Percentiles rank a stretch among this genome's conserved stretches.
Evolutionary conservation across 2,329 filamentous ascomycete species (phyloP).

Genomic region (Falciphora oryzae): DNA sequence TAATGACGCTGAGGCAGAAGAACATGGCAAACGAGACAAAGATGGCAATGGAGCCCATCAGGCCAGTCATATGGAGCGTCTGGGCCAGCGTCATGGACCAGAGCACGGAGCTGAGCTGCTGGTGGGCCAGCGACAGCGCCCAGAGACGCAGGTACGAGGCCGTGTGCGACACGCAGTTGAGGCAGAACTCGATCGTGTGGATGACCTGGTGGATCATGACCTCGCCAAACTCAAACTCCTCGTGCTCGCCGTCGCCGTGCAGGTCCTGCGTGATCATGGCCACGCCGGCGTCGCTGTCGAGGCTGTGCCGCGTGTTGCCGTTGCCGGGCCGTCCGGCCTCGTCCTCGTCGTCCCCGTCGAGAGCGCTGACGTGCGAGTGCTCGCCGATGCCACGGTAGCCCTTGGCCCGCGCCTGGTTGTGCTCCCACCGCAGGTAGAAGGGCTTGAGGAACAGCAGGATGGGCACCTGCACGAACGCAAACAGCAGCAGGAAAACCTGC

Average conservation of each 20-base stretch:
- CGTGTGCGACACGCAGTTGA: conserved; percentile 98
- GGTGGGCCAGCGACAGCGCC: conserved; percentile 94
- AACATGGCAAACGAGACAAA: conserved; percentile 81
- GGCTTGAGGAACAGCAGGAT: conserved; percentile 92
- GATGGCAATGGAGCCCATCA: conserved; percentile 69
- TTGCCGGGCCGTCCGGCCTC: conserved; percentile 47
- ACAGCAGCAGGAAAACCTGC: conserved; percentile 70
- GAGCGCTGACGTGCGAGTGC: conserved; percentile 76
- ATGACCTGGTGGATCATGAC: conserved; percentile 99
- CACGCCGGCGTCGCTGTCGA: conserved; percentile 65
- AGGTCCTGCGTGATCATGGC: conserved; percentile 88
- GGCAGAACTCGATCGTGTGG: conserved; percentile 97
- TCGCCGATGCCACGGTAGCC: conserved; percentile 95
- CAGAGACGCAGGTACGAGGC: conserved; percentile 98
- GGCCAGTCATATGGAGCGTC: conserved; percentile 62
- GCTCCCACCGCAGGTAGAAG: conserved; percentile 87
- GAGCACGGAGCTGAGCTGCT: conserved; percentile 90
- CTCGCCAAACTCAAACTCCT: conserved; percentile 96
- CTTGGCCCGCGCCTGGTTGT: conserved; percentile 79
- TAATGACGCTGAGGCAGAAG: conserved; percentile 67
- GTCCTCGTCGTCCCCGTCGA: conserved; percentile 81
- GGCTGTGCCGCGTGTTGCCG: conserved; percentile 33
- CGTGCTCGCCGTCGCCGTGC: conserved; percentile 69
- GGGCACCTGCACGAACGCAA: conserved; percentile 83
- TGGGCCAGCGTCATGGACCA: conserved; percentile 92